Conservation (phyloP, 352 stramenopile species). For the Pythium aristosporum region DNA sequence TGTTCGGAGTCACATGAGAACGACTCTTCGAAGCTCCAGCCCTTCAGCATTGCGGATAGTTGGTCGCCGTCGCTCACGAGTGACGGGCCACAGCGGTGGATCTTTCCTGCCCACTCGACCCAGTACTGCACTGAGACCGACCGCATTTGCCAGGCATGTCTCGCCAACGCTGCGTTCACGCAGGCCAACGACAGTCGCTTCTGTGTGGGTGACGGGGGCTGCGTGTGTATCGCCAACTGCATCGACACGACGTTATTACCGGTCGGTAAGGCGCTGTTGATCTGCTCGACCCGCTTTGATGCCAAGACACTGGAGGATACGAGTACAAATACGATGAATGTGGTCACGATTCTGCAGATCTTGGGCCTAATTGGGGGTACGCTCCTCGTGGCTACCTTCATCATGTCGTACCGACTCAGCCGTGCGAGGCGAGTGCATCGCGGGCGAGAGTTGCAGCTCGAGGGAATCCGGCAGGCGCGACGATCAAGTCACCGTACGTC, state of each 20-base stretch:
- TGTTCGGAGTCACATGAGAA: background rate
- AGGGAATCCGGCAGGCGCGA: background rate
- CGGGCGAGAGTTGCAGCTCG: background rate
- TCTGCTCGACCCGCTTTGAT: background rate
- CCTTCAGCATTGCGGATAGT: background rate
- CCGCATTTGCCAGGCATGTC: conserved; percentile 4
- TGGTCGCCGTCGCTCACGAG: background rate
- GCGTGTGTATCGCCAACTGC: conserved; percentile 24
- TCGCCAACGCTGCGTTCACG: background rate
- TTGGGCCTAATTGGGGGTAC: background rate
- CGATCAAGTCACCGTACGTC: background rate
- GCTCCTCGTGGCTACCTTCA: background rate
- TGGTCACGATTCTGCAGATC: background rate
- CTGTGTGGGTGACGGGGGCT: conserved; percentile 13
- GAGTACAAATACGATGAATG: too few species aligned
- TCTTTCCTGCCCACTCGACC: conserved; percentile 2
- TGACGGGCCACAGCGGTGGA: conserved; percentile 1
- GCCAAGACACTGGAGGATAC: too few species aligned
- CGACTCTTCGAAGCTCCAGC: background rate
- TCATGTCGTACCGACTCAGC: background rate
- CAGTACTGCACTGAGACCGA: conserved; percentile 13
- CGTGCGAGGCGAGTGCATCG: background rate
- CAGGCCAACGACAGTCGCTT: conserved; percentile 18
- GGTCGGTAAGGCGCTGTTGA: background rate
- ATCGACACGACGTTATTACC: background rate